Percentiles rank a stretch among this genome's conserved stretches.
These are phyloP conservation scores for Coemansia sp. DNA, from an alignment of 192 early-diverging fungal species.

Conservation along the genomic window DNA sequence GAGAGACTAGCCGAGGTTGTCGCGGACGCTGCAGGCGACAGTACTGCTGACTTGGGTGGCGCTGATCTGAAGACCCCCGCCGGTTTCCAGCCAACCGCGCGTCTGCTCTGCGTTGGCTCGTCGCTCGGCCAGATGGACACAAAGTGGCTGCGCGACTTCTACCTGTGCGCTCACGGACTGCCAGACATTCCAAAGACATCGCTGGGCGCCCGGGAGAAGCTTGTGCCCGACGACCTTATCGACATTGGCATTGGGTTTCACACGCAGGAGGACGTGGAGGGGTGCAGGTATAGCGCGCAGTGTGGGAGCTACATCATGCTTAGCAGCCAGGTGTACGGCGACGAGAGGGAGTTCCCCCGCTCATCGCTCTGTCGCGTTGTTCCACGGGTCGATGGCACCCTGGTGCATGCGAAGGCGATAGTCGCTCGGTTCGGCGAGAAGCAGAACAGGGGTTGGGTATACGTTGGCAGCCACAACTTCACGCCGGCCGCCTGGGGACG, in stretches of 20 bases:
- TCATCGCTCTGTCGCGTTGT: constrained; percentile 6
- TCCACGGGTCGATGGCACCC: constrained; percentile 2
- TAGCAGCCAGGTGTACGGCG: constrained; percentile 2
- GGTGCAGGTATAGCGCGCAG: constrained; percentile 7
- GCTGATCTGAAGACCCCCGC: background rate
- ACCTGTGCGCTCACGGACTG: constrained; percentile 24
- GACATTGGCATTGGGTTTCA: constrained; percentile 36
- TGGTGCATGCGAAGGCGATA: constrained; percentile 40
- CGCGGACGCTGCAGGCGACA: background rate
- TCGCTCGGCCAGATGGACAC: constrained; percentile 30
- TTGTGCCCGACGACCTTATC: constrained; percentile 15
- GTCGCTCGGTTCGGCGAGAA: constrained; percentile 17
- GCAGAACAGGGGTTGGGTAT: constrained; percentile 32
- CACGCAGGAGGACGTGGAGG: constrained; percentile 17
- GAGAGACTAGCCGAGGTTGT: constrained; percentile 20
- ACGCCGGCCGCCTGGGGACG: constrained; percentile 41
- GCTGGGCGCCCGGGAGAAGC: constrained; percentile 3
- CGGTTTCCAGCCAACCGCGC: constrained; percentile 13
- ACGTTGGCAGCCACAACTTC: constrained; percentile 44
- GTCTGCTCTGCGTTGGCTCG: constrained; percentile 25
- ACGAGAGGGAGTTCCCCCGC: constrained; percentile 6
- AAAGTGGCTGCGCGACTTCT: constrained; percentile 37
- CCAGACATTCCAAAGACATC: background rate
- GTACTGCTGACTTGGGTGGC: background rate
- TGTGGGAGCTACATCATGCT: constrained; percentile 10